phyloP scores from a whole-genome alignment of 495 filamentous ascomycete genomes.

The Penicillium longicatenatum region DNA sequence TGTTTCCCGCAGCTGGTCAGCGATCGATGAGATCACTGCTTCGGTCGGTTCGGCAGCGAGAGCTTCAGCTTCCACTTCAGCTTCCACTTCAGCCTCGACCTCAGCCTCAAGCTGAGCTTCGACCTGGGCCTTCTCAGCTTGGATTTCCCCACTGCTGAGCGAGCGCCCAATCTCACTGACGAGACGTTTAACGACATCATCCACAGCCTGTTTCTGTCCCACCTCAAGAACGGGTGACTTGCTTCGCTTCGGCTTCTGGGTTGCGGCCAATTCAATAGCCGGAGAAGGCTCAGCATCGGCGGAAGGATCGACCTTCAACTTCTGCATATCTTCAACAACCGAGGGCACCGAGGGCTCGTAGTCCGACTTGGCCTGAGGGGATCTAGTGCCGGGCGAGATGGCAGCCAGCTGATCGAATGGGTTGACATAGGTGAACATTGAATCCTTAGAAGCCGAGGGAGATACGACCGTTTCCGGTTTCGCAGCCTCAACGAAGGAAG shows the following conservation, averaged over 20 bases:
- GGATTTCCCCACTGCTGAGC: slow-evolving; percentile 64
- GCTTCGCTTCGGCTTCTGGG: slow-evolving; percentile 22
- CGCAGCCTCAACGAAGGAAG: slow-evolving; percentile 19
- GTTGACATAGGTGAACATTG: slow-evolving; percentile 75
- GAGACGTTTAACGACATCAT: slow-evolving; percentile 69
- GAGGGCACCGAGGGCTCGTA: slow-evolving; percentile 40
- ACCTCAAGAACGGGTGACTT: slow-evolving; percentile 37
- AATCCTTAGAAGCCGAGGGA: slow-evolving; percentile 41
- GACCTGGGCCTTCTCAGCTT: slow-evolving; percentile 35
- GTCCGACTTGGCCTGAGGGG: slow-evolving; percentile 43
- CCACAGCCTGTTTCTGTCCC: slow-evolving; percentile 63
- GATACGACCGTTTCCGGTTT: slow-evolving; percentile 36
- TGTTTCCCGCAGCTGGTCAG: slow-evolving; percentile 38
- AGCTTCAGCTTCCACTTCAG: slow-evolving; percentile 27
- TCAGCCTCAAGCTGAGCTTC: not conserved
- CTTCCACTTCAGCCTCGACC: not conserved
- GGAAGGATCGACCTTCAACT: slow-evolving; percentile 27
- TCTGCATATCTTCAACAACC: slow-evolving; percentile 31
- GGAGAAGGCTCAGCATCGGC: slow-evolving; percentile 20
- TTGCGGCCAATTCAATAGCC: slow-evolving; percentile 8
- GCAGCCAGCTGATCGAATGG: slow-evolving; percentile 77
- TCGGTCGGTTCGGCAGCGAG: slow-evolving; percentile 34
- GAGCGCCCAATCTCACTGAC: slow-evolving; percentile 69
- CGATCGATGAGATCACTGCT: slow-evolving; percentile 36
- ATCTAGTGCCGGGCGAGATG: slow-evolving; percentile 63